Evolutionary conservation across 2,329 filamentous ascomycete species (phyloP).

Genomic region (Pezicula neosporulosa): DNA sequence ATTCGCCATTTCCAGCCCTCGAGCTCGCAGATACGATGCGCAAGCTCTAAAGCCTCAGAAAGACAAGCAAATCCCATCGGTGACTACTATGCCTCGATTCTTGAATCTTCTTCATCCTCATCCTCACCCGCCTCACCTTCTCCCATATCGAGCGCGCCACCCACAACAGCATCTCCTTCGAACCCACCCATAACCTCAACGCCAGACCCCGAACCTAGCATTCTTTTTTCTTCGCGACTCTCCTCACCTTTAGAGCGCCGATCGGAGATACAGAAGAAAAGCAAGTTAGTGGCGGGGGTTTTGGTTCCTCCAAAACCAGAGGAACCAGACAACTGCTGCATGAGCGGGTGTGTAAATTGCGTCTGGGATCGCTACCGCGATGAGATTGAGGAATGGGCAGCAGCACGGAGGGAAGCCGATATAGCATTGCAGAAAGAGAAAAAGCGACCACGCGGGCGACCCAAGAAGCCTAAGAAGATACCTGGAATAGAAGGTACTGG

Average conservation of each 20-base stretch:
- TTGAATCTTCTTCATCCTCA: constrained; percentile 37
- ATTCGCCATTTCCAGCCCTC: constrained; percentile 10
- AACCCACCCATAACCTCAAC: constrained; percentile 1
- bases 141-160: constrained; percentile 12
- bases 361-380: constrained; percentile 93
- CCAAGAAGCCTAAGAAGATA: constrained; percentile 18
- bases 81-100: constrained; percentile 55
- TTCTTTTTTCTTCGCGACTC: constrained; percentile 80
- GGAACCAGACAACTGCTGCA: constrained; percentile 98
- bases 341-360: constrained; percentile 97
- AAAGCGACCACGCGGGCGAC: constrained; percentile 13
- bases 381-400: constrained; percentile 86
- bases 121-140: neutral
- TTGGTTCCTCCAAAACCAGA: constrained; percentile 77
- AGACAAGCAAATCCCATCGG: constrained; percentile 45
- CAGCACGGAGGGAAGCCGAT: constrained; percentile 61
- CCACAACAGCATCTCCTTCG: constrained; percentile 11
- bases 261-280: constrained; percentile 53
- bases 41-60: constrained; percentile 11
- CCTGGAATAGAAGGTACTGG: constrained; percentile 27
- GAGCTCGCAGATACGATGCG: constrained; percentile 2
- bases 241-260: constrained; percentile 70
- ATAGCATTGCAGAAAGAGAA: constrained; percentile 40
- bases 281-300: constrained; percentile 71
- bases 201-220: constrained; percentile 44